Evolutionary conservation across 1,284 basidiomycete genomes (phyloP), one percentile per base, ranked within the genome.

Genomic region (Schizophyllum commune): DNA sequence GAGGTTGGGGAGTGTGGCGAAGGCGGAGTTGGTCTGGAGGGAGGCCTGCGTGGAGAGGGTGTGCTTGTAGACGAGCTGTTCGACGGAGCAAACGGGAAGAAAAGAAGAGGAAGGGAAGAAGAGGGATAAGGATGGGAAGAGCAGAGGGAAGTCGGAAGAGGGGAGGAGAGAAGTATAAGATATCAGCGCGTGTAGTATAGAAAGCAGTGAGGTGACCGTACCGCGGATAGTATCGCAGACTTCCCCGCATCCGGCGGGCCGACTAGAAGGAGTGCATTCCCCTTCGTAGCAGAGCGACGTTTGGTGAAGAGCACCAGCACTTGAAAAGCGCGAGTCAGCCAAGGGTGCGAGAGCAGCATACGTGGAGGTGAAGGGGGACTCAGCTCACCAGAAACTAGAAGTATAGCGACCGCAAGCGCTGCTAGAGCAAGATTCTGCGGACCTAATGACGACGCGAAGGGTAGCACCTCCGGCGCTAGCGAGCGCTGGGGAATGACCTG

Each of bases 241-340:
- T 92, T 92, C 32, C 90, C 90, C 2, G 83, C 80, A 71, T 91
- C 89, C 4, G 85, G 79, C 55, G 84, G 76, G 1, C 91, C 90
- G 13, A 88, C 78, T 20, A 92, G 74, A 4, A 92, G 72, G 6
- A 92, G 68, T 13, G 79, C 73, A 69, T 81, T 83, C 47, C 86
- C 85, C 69, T 72, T 75, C 3, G 78, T 73, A 52, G 71, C 74
- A 3, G 80, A 77, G 65, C 74, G 82, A 62, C 75, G 75, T 58
- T 74, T 75, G 52, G 72, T 73, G 22, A 81, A 72, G 33, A 81
- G 66, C 19, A 81, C 55, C 15, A 78, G 62, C 57, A 74, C 79
- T 79, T 52, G n/a, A 54, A n/a, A 9, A 58, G 59, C 27, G 27
- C 27, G 2, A 27, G 27, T 47, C 39, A 47, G 39, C 3, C 3